Conservation (phyloP, 2,329 filamentous ascomycete species). For the Scedosporium apiospermum region DNA sequence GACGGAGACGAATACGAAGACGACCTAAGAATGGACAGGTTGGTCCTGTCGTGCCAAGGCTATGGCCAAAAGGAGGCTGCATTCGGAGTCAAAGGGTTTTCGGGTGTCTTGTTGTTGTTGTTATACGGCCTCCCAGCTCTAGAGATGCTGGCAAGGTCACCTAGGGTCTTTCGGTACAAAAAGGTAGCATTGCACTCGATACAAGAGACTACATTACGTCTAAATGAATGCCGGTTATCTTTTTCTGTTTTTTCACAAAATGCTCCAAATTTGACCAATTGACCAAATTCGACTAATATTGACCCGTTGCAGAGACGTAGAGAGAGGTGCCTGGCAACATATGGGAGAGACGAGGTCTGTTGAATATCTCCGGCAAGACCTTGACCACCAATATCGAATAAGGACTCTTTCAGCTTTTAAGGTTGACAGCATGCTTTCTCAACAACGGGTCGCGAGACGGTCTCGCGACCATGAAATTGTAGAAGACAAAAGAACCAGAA, state of each 20-base stretch:
- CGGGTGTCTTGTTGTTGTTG: constrained; percentile 2
- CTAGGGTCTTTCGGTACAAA: constrained; percentile 6
- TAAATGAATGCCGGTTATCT: not conserved
- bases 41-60: constrained; percentile 3
- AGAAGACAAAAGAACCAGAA: too few species aligned
- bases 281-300: not conserved
- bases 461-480: too few species aligned
- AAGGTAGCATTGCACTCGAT: constrained; percentile 7
- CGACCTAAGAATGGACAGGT: constrained; percentile 2
- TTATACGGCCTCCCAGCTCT: constrained; percentile 2
- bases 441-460: too few species aligned
- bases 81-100: constrained; percentile 50
- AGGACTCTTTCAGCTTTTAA: too few species aligned
- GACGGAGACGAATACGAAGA: constrained; percentile 35
- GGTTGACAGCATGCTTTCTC: too few species aligned
- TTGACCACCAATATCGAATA: too few species aligned
- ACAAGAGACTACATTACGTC: constrained; percentile 3
- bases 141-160: not conserved
- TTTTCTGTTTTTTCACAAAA: not conserved
- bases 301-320: too few species aligned
- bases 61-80: constrained; percentile 41
- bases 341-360: too few species aligned
- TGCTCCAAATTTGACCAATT: not conserved
- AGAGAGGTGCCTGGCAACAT: too few species aligned
- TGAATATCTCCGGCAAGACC: too few species aligned